These are phyloP conservation scores for Colletotrichum sp. DNA, from an alignment of 2,329 filamentous ascomycete species.

Conservation along the genomic window DNA sequence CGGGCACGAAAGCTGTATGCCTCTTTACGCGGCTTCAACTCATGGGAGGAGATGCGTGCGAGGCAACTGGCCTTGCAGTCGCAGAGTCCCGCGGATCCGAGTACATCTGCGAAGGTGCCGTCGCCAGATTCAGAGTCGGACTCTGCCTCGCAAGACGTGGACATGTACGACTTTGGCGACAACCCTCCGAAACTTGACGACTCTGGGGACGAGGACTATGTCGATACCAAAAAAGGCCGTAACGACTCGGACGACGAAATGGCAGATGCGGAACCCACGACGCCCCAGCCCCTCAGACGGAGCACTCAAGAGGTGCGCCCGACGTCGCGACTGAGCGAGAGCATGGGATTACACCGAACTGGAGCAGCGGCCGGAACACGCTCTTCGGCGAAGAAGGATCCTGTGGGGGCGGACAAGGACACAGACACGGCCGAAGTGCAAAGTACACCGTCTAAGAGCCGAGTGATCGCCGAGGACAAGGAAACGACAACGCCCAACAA, in stretches of 20 bases:
- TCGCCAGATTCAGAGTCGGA: slow-evolving; percentile 13
- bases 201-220: slow-evolving; percentile 14
- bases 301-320: slow-evolving; percentile 20
- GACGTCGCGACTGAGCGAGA: background rate
- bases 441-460: background rate
- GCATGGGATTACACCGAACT: background rate
- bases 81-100: background rate
- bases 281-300: background rate
- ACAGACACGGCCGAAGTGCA: background rate
- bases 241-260: slow-evolving; percentile 6
- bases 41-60: slow-evolving; percentile 13
- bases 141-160: background rate
- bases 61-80: background rate
- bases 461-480: background rate
- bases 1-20: slow-evolving; percentile 8
- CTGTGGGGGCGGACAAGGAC: background rate
- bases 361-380: slow-evolving; percentile 11
- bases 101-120: background rate
- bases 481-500: background rate
- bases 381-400: slow-evolving; percentile 4
- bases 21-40: slow-evolving; percentile 5
- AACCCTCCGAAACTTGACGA: slow-evolving; percentile 24
- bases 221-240: background rate
- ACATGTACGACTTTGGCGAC: slow-evolving; percentile 19
- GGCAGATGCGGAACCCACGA: background rate